A percentile compares a stretch with the other conserved stretches of the same genome.
Evolutionary conservation across 257 asterid species (phyloP).

Genomic region (Mentha longifolia): DNA sequence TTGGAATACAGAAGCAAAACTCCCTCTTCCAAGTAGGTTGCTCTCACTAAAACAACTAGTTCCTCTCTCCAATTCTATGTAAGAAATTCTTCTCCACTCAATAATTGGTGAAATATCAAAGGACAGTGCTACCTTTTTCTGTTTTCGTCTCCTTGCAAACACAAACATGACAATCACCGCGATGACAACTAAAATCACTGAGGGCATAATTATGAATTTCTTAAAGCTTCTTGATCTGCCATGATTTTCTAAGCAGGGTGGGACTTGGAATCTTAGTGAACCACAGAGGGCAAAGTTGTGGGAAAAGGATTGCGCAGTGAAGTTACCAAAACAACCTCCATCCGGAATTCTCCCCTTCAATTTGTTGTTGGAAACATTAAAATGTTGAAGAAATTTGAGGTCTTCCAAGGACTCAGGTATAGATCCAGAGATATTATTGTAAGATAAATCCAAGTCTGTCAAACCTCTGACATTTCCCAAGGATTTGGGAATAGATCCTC

Average conservation of each 20-base stretch:
- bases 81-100: not conserved
- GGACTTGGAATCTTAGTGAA: no score
- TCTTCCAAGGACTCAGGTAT: not conserved
- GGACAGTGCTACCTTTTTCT: not conserved
- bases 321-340: no score
- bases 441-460: not conserved
- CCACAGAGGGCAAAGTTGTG: no score
- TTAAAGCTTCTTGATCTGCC: no score
- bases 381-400: no score
- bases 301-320: no score
- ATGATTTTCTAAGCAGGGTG: no score
- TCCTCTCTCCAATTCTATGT: not conserved
- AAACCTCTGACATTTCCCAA: not conserved
- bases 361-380: not conserved
- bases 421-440: not conserved
- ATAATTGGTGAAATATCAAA: no score
- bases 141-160: not conserved
- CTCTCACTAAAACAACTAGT: not conserved
- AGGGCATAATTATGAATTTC: no score
- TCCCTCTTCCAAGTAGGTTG: slow-evolving; percentile 5
- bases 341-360: no score
- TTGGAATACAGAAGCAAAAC: not conserved
- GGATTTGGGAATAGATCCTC: not conserved
- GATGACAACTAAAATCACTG: not conserved
- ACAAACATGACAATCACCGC: not conserved